Base-by-base conservation (phyloP, 1,284 basidiomycete species). In the Malassezia brasiliensis region DNA sequence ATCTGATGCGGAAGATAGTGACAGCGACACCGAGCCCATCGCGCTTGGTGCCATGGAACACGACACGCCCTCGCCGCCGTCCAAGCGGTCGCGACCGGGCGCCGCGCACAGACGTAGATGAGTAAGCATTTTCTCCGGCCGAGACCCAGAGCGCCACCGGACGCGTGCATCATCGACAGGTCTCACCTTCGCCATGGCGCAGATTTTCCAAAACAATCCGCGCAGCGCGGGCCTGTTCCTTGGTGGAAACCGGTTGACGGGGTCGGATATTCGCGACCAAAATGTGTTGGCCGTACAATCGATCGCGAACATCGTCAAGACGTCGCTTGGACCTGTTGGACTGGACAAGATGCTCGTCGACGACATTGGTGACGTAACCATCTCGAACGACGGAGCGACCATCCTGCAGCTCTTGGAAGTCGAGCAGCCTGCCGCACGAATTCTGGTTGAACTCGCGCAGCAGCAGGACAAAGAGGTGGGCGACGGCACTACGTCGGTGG, bases 401-500 rank as follows among this genome's bases (percentile, higher is more conserved):
- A 99, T 99, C 67, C 83, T 98, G 40, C 85, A 88, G 34, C 81
- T 98, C 20, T 80, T 96, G 42, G 85, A 89, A 40, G 90, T 96
- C 49, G 74, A 91, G 66, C 90, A 96, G 74, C 90, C 93, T 40
- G 90, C 93, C 6, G 90, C 79, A 32, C 85, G 89, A 60, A 93
- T 98, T 61, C 88, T 99, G 63, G 93, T 98, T 50, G 91, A 96
- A 77, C 85, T 99, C 41, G 91, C 94, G 1, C 90, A 96, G 78
- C 96, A 98, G 76, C 93, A 98, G 77, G 94, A 99, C 77, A 96
- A 93, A 76, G 94, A 99, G 78, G 94, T 99, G 31, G 94, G 94
- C 42, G 94, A 99, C 78, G 94, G 94, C 12, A 99, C 94, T 8
- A 99, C 94, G 1, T 96, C 91, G 11, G 94, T 99, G 41, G 94